Base-by-base conservation (phyloP, 129 eudicot genomes). In the Artemisia tridentata region DNA sequence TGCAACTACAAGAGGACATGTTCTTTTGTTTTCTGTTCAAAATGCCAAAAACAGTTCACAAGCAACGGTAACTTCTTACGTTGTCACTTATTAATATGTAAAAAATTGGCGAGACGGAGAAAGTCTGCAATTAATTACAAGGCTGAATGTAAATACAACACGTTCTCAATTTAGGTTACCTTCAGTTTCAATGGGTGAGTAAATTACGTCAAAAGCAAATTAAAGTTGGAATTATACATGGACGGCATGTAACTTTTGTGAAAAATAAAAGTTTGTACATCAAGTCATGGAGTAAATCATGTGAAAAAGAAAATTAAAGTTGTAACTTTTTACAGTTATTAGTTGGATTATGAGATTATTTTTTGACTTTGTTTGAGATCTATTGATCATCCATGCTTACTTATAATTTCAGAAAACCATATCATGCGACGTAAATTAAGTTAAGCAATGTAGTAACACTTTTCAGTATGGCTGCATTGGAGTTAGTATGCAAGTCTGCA, bases 171-270 rank as follows among this genome's bases (percentile, higher is more conserved):
- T 21, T 21, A 21, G 23, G 23, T 21, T 21, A 21, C 23, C 23
- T 21, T 21, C 1, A 21, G 23, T 21, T 21, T 21, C 23, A 21
- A 21, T 21, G 23, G 23, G 23, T 46, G 69, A 68, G 74, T 68
- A 48, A 58, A 29, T 80, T 72, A 80, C 70, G 80, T 86, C 81
- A 73, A 80, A 91, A 82, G 88, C 63, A 68, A 43, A 65, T 59
- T 83, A 79, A 81, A 82, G 82, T 73, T 23, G 34, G 49, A 55
- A 43, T 34, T 57, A 29, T 47, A 66, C 53, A 46, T 31, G 63
- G 23, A 54, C 46, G 66, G 14, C 54, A 69, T 81, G 79, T 46
- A 75, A 48, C 56, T 53, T 63, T 74, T 53, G 56, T 55, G 20
- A 52, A 29, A 74, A 74, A 21, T 21, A 21, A 21, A 21, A 74